Evolutionary conservation across 2,329 filamentous ascomycete genomes (phyloP).

Genomic region (Setomelanomma holmii): DNA sequence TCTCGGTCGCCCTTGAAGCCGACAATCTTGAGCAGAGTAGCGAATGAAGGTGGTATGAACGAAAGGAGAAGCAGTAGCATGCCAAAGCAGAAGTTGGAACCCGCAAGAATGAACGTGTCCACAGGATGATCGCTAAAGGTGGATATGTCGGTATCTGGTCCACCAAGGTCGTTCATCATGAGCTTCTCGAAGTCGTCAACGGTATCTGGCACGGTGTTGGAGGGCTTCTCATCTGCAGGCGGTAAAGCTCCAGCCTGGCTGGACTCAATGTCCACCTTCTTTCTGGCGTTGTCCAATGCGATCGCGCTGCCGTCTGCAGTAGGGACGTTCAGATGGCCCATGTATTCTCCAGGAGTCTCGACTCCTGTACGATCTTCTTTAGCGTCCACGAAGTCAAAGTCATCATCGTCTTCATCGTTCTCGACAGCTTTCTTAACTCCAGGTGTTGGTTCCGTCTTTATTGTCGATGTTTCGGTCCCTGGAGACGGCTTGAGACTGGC

Average conservation of each 20-base stretch:
- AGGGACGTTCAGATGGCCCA: slow-evolving; percentile 51
- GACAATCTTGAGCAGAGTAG: slow-evolving; percentile 83
- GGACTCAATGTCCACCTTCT: slow-evolving; percentile 28
- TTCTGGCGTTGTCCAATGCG: slow-evolving; percentile 30
- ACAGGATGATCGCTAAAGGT: slow-evolving; percentile 73
- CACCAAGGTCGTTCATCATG: slow-evolving; percentile 35
- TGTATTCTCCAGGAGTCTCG: slow-evolving; percentile 57
- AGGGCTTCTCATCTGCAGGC: slow-evolving; percentile 21
- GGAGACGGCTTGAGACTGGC: slow-evolving; percentile 22
- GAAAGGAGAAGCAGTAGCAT: slow-evolving; percentile 86
- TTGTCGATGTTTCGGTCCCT: slow-evolving; percentile 4
- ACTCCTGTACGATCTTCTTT: slow-evolving; percentile 57
- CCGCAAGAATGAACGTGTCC: slow-evolving; percentile 89
- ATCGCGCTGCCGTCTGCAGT: slow-evolving; percentile 31
- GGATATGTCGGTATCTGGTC: slow-evolving; percentile 64
- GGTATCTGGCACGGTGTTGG: slow-evolving; percentile 26
- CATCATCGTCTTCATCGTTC: slow-evolving; percentile 40
- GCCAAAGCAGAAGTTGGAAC: slow-evolving; percentile 88
- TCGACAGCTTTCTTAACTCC: slow-evolving; percentile 14
- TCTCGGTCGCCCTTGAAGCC: slow-evolving; percentile 91
- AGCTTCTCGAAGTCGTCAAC: slow-evolving; percentile 43
- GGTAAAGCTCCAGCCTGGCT: slow-evolving; percentile 36
- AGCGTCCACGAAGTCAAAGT: slow-evolving; percentile 65
- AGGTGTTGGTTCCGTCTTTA: slow-evolving; percentile 9
- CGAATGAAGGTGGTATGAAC: slow-evolving; percentile 89